Percentiles rank a stretch among this genome's conserved stretches.
Evolutionary conservation across 176 grass and related monocot species (phyloP).

Genomic region (Phyllostachys edulis): DNA sequence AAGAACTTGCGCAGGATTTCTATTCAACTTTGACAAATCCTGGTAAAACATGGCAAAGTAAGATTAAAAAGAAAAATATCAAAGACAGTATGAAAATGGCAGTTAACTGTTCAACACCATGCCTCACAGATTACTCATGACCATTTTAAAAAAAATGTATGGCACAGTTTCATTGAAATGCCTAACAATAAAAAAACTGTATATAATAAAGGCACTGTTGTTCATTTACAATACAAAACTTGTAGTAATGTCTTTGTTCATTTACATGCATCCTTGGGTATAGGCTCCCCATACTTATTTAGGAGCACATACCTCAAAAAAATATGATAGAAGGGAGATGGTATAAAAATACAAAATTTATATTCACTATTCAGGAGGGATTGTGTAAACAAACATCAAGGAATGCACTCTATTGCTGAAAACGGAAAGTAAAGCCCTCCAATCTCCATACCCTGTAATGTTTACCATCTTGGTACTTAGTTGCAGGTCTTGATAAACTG

Average conservation of each 20-base stretch:
- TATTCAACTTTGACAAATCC: slow-evolving; percentile 94
- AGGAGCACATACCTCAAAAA: slow-evolving; percentile 7
- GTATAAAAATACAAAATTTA: slow-evolving; percentile 5
- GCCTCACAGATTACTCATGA: background rate
- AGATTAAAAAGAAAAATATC: slow-evolving; percentile 15
- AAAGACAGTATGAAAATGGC: background rate
- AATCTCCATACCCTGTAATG: slow-evolving; percentile 75
- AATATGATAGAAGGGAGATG: slow-evolving; percentile 7
- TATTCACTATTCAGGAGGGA: slow-evolving; percentile 10
- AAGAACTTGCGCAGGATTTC: slow-evolving; percentile 71
- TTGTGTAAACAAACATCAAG: background rate
- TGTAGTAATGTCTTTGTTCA: background rate
- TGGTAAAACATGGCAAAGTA: slow-evolving; percentile 36
- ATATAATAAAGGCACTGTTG: background rate
- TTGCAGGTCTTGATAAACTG: slow-evolving; percentile 81
- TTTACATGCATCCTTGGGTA: slow-evolving; percentile 17
- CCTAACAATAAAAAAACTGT: background rate
- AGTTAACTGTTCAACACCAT: background rate
- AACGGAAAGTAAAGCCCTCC: slow-evolving; percentile 12
- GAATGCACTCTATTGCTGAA: slow-evolving; percentile 13
- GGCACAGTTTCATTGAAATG: background rate
- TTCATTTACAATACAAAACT: slow-evolving; percentile 13
- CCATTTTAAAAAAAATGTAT: background rate
- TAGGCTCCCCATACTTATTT: background rate
- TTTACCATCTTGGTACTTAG: slow-evolving; percentile 86